Base-by-base conservation (phyloP, 176 grass and related monocot genomes). In the Alloteropsis semialata region DNA sequence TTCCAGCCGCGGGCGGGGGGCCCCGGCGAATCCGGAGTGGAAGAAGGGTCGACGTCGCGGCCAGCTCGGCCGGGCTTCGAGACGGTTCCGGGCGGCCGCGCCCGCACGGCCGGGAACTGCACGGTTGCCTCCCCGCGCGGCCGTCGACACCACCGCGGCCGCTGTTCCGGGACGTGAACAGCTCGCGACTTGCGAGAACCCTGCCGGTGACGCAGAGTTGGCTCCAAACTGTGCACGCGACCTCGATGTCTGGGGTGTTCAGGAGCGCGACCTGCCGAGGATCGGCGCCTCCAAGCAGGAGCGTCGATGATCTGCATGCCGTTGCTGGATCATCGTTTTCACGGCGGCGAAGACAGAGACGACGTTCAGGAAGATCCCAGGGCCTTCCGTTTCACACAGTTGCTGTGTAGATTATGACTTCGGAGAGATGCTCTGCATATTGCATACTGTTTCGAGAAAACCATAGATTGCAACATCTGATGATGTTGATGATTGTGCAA, bases 61-160 rank as follows among this genome's bases (percentile, higher is more conserved):
- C 74, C 46, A 84, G 66, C 60, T 59, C 53, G 68, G 81, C 59
- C 39, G 60, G 46, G 69, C 49, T 80, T 84, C 81, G 39, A 68
- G 69, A 89, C 76, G 30, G 61, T 79, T 69, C 81, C 24, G 27
- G 65, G 42, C 65, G 6, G 53, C 42, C 56, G 25, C 41, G 29
- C 18, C 50, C 32, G 13, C n/a, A 28, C 36, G 37, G 28, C 60
- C 22, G 15, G 21, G 22, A 13, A 61, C 74, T 79, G 81, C 76
- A 80, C 12, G 30, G 38, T 89, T 80, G 76, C 81, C 87, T 89
- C 69, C 30, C 1, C 32, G 30, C 68, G 60, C n/a, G 5, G 81
- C 57, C 81, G 81, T 79, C 38, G n/a, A 48, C 86, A 70, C 62
- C 71, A 3, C 80, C 24, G 56, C 38, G 38, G 54, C 5, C 10